Evolutionary conservation across 257 asterid species (phyloP), one percentile per base, ranked within the genome.

Genomic region (Nicotiana obtusifolia): DNA sequence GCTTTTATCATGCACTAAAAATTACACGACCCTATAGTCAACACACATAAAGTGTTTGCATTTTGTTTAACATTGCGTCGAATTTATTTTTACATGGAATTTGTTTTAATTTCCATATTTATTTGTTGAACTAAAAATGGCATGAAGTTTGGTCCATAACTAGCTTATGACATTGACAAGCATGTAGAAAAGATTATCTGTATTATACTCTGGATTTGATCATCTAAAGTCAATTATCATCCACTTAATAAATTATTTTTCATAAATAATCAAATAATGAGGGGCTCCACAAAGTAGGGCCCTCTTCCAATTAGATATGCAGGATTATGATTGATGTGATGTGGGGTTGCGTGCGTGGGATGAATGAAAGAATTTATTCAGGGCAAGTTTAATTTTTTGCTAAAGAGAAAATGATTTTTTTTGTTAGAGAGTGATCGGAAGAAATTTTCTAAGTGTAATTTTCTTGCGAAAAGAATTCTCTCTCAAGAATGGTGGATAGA

Each of bases 291-390:
- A n/a, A n/a, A n/a, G n/a, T n/a, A n/a, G 78, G 31, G 3, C 35
- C 33, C 31, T 1, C 20, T 37, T 69, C 33, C 57, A 20, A 69
- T 41, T 73, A 24, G 78, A 68, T 69, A n/a, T 69, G 77, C 44
- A 41, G 35, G 60, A 73, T 24, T 24, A 47, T 73, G 79, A 47
- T 73, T 44, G 22, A 73, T 73, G 78, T 73, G 56, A 73, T 73
- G 68, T 24, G 35, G 35, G 68, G 54, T 44, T 5, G 7, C 47
- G 26, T 15, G 33, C 10, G 26, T 41, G 56, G n/a, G 78, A 44
- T 41, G 60, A 71, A 71, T 44, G 9, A 44, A 71, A 1, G 19
- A 37, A 7, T 37, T 7, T 28, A 26, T 15, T 2, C 24, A 7
- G 24, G 59, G 22, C 4, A 60, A 20, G n/a, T n/a, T n/a, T n/a